These are phyloP conservation scores for Monilinia fructigena DNA, from an alignment of 2,329 filamentous ascomycete species.

Conservation along the genomic window DNA sequence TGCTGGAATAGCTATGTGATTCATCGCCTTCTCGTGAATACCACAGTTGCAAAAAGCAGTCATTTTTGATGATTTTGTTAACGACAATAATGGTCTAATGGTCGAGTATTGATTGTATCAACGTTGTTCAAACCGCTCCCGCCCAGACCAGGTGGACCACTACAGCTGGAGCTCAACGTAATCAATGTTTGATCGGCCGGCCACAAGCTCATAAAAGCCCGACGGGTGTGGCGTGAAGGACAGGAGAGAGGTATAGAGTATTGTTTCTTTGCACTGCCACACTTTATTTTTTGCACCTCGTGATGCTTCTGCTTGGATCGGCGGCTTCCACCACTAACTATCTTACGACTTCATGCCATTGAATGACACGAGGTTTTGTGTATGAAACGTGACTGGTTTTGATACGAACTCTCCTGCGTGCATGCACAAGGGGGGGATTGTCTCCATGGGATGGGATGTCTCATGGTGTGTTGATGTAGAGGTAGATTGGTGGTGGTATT, in stretches of 20 bases:
- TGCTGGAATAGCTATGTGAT: not conserved
- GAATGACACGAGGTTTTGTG: constrained; percentile 13
- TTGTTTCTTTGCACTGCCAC: constrained; percentile 19
- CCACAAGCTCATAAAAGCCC: not conserved
- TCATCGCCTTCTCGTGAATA: not conserved
- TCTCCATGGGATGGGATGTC: too few relatives aligned
- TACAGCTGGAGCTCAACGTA: not conserved
- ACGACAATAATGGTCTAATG: not conserved
- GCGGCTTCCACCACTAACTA: constrained; percentile 5
- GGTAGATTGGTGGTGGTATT: not conserved
- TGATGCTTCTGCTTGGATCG: constrained; percentile 26
- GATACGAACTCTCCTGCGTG: constrained; percentile 7
- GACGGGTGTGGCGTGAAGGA: not conserved
- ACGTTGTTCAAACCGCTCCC: too few relatives aligned
- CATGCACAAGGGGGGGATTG: not conserved
- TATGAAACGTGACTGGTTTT: not conserved
- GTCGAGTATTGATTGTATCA: not conserved
- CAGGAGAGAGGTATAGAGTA: not conserved
- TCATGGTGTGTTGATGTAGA: too few relatives aligned
- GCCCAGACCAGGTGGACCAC: too few relatives aligned
- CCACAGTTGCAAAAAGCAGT: not conserved
- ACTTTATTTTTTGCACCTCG: constrained; percentile 28
- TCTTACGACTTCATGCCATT: constrained; percentile 21
- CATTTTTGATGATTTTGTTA: not conserved
- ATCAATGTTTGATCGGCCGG: constrained; percentile 5